phyloP scores from a whole-genome alignment of 805 yeast species.

The Myxozyma vanderwaltii region DNA sequence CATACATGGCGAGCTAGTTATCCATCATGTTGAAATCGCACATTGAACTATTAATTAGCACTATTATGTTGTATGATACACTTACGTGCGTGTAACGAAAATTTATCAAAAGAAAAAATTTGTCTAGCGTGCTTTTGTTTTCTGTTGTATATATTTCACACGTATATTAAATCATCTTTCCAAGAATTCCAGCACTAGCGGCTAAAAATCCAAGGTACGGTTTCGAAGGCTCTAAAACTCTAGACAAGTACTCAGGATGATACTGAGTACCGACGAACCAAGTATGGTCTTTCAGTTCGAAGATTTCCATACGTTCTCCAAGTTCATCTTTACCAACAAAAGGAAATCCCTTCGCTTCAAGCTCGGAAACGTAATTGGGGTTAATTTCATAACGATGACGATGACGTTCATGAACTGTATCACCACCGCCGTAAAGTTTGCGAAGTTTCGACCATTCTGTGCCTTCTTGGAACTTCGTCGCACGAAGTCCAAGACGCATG shows the following conservation, averaged over 20 bases:
- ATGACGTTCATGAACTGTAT: constrained; percentile 84
- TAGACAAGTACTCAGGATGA: constrained; percentile 96
- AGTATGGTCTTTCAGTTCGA: constrained; percentile 84
- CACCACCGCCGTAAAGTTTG: constrained; percentile 67
- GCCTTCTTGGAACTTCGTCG: constrained; percentile 73
- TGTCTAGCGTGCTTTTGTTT: too few species aligned
- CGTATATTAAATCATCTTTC: constrained; percentile 55
- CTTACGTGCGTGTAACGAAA: too few species aligned
- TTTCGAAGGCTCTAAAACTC: constrained; percentile 93
- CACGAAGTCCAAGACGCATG: constrained; percentile 95
- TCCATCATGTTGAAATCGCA: too few species aligned
- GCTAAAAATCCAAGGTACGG: constrained; percentile 97
- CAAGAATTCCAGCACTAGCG: constrained; percentile 84
- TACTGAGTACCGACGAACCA: constrained; percentile 95
- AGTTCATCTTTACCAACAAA: constrained; percentile 94
- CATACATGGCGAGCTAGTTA: too few species aligned
- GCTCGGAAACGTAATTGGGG: constrained; percentile 70
- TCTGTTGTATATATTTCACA: too few species aligned
- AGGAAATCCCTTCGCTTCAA: constrained; percentile 77
- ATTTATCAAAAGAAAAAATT: not conserved
- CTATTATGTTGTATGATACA: too few species aligned
- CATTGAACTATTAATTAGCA: too few species aligned
- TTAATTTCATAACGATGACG: constrained; percentile 98
- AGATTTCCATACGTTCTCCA: constrained; percentile 89
- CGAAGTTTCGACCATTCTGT: constrained; percentile 71